Percentiles rank a stretch among this genome's conserved stretches.
Conservation (phyloP, 495 filamentous ascomycete genomes). For the Xylaria nigripes region DNA sequence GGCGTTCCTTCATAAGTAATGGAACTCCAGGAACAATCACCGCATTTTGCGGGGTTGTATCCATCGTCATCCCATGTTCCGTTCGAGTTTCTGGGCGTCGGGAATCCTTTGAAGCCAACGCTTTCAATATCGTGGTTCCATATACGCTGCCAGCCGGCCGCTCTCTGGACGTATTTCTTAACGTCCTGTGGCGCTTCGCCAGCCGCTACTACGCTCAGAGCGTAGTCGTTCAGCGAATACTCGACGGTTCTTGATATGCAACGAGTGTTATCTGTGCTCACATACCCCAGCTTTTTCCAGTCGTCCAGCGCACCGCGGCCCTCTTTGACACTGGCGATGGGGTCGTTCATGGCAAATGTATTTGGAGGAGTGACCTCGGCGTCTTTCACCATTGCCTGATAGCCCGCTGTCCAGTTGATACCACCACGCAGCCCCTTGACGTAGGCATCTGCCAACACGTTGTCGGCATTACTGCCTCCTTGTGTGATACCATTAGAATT, state of each 20-base stretch:
- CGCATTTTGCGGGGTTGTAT: constrained; percentile 51
- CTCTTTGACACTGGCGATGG: constrained; percentile 54
- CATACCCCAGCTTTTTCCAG: constrained; percentile 54
- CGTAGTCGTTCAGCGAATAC: constrained; percentile 60
- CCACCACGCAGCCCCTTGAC: constrained; percentile 53
- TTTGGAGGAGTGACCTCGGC: constrained; percentile 52
- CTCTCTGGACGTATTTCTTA: constrained; percentile 53
- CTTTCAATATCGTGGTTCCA: constrained; percentile 50
- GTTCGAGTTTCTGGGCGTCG: constrained; percentile 47
- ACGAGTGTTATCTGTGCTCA: constrained; percentile 49
- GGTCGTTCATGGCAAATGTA: constrained; percentile 49
- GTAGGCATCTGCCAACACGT: constrained; percentile 63
- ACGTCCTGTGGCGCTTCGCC: constrained; percentile 48
- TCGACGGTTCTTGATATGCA: constrained; percentile 57
- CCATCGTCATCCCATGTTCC: constrained; percentile 41
- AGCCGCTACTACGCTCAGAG: constrained; percentile 46
- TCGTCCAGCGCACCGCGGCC: constrained; percentile 61
- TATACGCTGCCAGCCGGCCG: constrained; percentile 59
- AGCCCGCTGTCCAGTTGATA: constrained; percentile 61
- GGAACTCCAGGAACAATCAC: constrained; percentile 54
- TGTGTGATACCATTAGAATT: constrained; percentile 61
- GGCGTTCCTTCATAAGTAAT: constrained; percentile 53
- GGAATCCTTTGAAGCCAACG: constrained; percentile 52
- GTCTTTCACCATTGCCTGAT: constrained; percentile 56
- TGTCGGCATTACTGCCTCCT: constrained; percentile 63